phyloP scores from a whole-genome alignment of 805 yeast species.

The Barnettozyma sucrosica region DNA sequence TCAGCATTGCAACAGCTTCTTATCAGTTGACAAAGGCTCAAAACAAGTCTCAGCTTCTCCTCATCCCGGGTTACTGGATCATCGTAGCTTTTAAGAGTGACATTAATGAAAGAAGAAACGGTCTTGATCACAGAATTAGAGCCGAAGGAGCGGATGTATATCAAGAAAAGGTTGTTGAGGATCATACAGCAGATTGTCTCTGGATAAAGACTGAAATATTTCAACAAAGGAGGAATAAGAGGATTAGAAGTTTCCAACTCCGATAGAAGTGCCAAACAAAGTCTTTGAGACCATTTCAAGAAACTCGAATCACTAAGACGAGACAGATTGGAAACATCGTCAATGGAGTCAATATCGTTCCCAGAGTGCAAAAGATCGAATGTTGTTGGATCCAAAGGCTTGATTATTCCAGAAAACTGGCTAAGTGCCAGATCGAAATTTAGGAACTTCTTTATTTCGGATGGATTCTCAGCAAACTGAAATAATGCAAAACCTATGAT shows the following conservation, averaged over 20 bases:
- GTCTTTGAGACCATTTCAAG: slow-evolving; percentile 13
- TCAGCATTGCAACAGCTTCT: slow-evolving; percentile 20
- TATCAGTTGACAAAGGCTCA: slow-evolving; percentile 25
- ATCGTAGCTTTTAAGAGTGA: background rate
- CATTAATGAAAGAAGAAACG: slow-evolving; percentile 1
- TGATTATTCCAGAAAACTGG: slow-evolving; percentile 1
- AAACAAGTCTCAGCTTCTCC: slow-evolving; percentile 11
- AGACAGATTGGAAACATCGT: background rate
- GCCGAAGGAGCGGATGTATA: slow-evolving; percentile 17
- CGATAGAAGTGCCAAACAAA: slow-evolving; percentile 9
- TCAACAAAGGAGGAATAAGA: slow-evolving; percentile 6
- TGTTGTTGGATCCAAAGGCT: slow-evolving; percentile 15
- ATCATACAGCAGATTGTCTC: slow-evolving; percentile 22
- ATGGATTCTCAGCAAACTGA: slow-evolving; percentile 19
- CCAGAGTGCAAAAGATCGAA: slow-evolving; percentile 12
- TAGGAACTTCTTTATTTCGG: slow-evolving; percentile 9
- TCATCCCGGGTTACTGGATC: background rate
- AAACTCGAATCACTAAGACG: background rate
- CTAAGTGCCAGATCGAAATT: slow-evolving; percentile 15
- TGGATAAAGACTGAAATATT: slow-evolving; percentile 13
- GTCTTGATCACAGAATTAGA: slow-evolving; percentile 1
- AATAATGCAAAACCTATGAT: slow-evolving; percentile 35
- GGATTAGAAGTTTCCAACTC: background rate
- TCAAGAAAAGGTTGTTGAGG: slow-evolving; percentile 27
- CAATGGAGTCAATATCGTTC: background rate